Conservation (phyloP, 2,329 filamentous ascomycete species). For the Alternaria viburni region DNA sequence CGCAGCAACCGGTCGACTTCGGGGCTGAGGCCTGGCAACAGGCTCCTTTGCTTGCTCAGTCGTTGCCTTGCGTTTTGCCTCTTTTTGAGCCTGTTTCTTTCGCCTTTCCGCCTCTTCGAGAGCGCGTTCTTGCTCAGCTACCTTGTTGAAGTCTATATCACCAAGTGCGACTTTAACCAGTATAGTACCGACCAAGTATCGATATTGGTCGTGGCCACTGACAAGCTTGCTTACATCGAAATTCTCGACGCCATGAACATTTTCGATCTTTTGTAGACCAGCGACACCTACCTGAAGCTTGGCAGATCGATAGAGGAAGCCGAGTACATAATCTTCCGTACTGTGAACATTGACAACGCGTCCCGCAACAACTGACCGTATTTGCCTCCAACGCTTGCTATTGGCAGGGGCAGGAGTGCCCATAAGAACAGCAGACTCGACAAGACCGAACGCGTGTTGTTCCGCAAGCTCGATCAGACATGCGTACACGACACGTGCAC, state of each 20-base stretch:
- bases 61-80: constrained; percentile 25
- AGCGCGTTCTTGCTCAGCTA: constrained; percentile 51
- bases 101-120: constrained; percentile 42
- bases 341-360: constrained; percentile 87
- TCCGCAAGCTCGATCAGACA: constrained; percentile 79
- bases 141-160: constrained; percentile 53
- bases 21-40: constrained; percentile 10
- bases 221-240: constrained; percentile 58
- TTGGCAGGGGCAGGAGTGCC: constrained; percentile 79
- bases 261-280: constrained; percentile 74
- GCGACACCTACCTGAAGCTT: constrained; percentile 83
- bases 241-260: constrained; percentile 68
- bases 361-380: constrained; percentile 79
- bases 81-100: constrained; percentile 40
- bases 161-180: constrained; percentile 57
- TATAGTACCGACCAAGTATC: constrained; percentile 56
- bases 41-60: neutral
- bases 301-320: constrained; percentile 82
- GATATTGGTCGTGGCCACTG: constrained; percentile 57
- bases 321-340: constrained; percentile 83
- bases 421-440: constrained; percentile 83
- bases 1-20: neutral
- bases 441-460: constrained; percentile 77
- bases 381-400: constrained; percentile 72
- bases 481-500: constrained; percentile 79